Conservation (phyloP, 2,329 filamentous ascomycete genomes). For the Magnaporthiopsis incrustans region DNA sequence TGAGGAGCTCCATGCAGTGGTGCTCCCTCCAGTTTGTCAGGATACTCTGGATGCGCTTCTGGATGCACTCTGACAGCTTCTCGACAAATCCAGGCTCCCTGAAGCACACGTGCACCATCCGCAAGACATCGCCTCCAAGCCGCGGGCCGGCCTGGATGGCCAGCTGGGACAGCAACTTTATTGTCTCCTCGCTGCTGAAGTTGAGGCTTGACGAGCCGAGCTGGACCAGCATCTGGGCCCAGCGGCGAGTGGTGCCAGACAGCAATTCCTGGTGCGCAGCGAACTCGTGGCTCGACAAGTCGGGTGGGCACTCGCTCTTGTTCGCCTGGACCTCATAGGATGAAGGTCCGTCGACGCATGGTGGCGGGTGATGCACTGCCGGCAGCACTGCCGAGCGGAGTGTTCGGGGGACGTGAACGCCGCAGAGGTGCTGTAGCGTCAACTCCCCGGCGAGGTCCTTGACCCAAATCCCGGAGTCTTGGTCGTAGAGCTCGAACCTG, state of each 20-base stretch:
- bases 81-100: constrained; percentile 39
- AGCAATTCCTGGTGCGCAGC: constrained; percentile 40
- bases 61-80: constrained; percentile 37
- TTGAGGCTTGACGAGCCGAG: constrained; percentile 48
- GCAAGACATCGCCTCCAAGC: constrained; percentile 22
- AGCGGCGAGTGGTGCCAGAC: constrained; percentile 37
- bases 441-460: constrained; percentile 19
- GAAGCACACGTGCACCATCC: constrained; percentile 42
- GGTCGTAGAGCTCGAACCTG: constrained; percentile 39
- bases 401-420: constrained; percentile 24
- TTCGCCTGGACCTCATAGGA: constrained; percentile 47
- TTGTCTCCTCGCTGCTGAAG: constrained; percentile 45
- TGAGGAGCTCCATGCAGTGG: constrained; percentile 47
- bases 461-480: constrained; percentile 28
- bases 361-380: constrained; percentile 18
- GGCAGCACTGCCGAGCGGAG: constrained; percentile 24
- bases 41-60: constrained; percentile 33
- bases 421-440: constrained; percentile 37
- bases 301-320: constrained; percentile 36
- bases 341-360: constrained; percentile 31
- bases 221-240: constrained; percentile 35
- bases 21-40: constrained; percentile 50
- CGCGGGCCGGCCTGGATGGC: constrained; percentile 46
- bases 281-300: constrained; percentile 43
- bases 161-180: constrained; percentile 41